Conservation (phyloP, 2,329 filamentous ascomycete genomes). For the Colletotrichum theobromicola region DNA sequence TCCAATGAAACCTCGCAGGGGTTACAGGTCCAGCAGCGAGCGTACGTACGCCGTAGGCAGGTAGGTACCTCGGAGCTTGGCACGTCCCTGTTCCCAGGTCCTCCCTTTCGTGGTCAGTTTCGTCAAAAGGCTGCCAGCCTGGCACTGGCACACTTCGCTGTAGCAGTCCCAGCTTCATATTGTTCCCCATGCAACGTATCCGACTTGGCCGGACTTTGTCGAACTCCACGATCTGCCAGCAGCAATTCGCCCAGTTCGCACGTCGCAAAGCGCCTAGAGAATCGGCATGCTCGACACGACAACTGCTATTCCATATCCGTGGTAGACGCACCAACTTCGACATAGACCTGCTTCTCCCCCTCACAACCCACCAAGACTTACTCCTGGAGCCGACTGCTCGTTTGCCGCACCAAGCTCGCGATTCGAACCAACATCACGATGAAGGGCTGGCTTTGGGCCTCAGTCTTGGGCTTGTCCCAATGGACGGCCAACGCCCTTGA, state of each 20-base stretch:
- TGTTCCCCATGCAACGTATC: slow-evolving; percentile 10
- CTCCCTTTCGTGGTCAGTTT: slow-evolving; percentile 12
- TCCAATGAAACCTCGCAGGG: neutral
- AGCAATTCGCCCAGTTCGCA: neutral
- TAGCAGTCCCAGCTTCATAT: neutral
- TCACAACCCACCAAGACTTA: neutral
- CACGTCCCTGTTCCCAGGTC: neutral
- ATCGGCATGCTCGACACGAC: slow-evolving; percentile 8
- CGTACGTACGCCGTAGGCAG: neutral
- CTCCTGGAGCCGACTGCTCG: neutral
- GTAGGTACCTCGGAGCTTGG: slow-evolving; percentile 12
- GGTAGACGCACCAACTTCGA: neutral
- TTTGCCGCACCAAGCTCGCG: neutral
- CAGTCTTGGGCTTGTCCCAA: slow-evolving; percentile 59
- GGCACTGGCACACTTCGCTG: slow-evolving; percentile 10
- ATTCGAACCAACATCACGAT: slow-evolving; percentile 40
- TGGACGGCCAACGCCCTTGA: slow-evolving; percentile 63
- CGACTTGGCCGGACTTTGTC: slow-evolving; percentile 2
- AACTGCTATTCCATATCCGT: neutral
- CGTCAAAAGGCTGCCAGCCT: slow-evolving; percentile 17
- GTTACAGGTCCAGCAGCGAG: neutral
- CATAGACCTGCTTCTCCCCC: neutral
- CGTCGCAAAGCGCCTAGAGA: neutral
- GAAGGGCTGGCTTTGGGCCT: slow-evolving; percentile 57
- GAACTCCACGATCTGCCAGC: neutral